phyloP scores from a whole-genome alignment of 1,284 basidiomycete genomes.

The Marasmius oreades region DNA sequence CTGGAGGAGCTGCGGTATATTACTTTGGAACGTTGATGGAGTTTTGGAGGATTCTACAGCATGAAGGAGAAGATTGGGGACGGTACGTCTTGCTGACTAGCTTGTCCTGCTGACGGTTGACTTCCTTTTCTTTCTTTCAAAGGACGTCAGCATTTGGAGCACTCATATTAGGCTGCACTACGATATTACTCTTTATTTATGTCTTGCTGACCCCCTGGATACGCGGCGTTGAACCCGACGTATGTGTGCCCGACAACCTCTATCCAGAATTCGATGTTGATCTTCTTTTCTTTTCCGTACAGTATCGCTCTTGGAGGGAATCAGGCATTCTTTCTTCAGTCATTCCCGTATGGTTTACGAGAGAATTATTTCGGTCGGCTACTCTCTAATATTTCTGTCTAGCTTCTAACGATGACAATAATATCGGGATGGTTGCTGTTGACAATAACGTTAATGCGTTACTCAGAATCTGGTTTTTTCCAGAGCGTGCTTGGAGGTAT shows the following conservation, averaged over 20 bases:
- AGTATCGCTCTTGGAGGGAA: slow-evolving; percentile 64
- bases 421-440: slow-evolving; percentile 66
- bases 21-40: slow-evolving; percentile 51
- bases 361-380: not conserved
- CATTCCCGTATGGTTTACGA: slow-evolving; percentile 41
- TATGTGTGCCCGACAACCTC: slow-evolving; percentile 32
- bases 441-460: slow-evolving; percentile 57
- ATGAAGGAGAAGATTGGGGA: slow-evolving; percentile 40
- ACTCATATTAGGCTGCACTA: slow-evolving; percentile 50
- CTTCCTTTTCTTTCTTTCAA: slow-evolving; percentile 10
- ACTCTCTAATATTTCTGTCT: not conserved
- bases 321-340: slow-evolving; percentile 55
- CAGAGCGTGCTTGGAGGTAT: slow-evolving; percentile 61
- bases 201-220: slow-evolving; percentile 62
- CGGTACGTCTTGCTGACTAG: slow-evolving; percentile 36
- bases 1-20: slow-evolving; percentile 60
- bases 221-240: slow-evolving; percentile 62
- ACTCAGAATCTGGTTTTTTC: slow-evolving; percentile 60
- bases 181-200: slow-evolving; percentile 68
- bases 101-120: not conserved
- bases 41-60: slow-evolving; percentile 40
- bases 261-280: not conserved
- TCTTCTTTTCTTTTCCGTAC: not conserved
- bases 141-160: slow-evolving; percentile 51
- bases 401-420: slow-evolving; percentile 62